phyloP scores from a whole-genome alignment of 768 basidiomycete genomes.

The Zangia roseola region DNA sequence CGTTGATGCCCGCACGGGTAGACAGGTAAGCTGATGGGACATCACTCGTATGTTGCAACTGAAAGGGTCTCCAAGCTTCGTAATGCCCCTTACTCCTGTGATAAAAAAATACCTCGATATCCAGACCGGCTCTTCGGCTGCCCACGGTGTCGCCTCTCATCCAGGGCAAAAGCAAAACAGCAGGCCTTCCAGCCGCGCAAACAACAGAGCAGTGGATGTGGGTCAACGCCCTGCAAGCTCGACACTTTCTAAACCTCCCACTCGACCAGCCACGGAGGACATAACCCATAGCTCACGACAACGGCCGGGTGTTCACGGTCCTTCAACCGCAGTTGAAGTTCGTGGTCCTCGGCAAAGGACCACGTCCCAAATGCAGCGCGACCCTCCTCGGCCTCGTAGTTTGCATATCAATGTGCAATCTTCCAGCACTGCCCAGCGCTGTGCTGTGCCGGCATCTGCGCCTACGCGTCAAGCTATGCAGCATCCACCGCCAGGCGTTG shows the following conservation, averaged over 20 bases:
- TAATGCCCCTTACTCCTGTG: constrained; percentile 69
- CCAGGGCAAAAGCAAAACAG: constrained; percentile 18
- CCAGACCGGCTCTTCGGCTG: constrained; percentile 12
- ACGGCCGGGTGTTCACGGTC: constrained; percentile 2
- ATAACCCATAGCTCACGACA: constrained; percentile 4
- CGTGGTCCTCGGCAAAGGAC: constrained; percentile 19
- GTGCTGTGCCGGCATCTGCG: constrained; percentile 10
- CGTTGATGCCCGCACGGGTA: constrained; percentile 65
- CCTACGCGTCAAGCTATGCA: constrained; percentile 10
- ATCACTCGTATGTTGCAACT: constrained; percentile 5
- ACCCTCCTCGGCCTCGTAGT: constrained; percentile 13
- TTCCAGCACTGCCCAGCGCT: constrained; percentile 21
- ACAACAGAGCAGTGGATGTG: constrained; percentile 9
- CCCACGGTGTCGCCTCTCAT: constrained; percentile 2
- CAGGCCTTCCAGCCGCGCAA: constrained; percentile 25
- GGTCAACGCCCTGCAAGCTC: constrained; percentile 10
- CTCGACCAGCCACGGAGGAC: constrained; percentile 4
- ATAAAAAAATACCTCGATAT: constrained; percentile 74
- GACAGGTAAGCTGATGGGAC: constrained; percentile 48
- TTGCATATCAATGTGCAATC: constrained; percentile 16
- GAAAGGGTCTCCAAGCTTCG: constrained; percentile 50
- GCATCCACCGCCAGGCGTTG: constrained; percentile 1
- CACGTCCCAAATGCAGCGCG: constrained; percentile 17
- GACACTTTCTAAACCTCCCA: constrained; percentile 9
- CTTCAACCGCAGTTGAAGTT: neutral